Evolutionary conservation across 2,329 filamentous ascomycete species (phyloP), one percentile per base, ranked within the genome.

Genomic region (Cyphellophora attinorum): DNA sequence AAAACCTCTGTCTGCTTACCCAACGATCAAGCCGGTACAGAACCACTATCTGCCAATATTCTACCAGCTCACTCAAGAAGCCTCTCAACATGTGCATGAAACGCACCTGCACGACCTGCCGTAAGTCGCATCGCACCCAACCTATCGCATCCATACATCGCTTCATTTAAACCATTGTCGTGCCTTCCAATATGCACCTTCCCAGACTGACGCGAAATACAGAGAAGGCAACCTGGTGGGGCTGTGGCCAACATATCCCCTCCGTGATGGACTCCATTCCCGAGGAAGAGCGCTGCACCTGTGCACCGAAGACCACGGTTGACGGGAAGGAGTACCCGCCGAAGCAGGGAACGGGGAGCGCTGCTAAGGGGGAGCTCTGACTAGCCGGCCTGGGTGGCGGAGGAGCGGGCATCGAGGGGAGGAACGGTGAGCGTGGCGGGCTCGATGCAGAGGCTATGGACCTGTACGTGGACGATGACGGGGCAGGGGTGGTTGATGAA

Each of bases 201-300:
- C 15, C 14, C 19, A 8, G 4, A 13, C 19, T 25, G 19, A 5
- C 12, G 11, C 8, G 18, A 13, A 35, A 6, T 17, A 36, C 39
- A 67, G 68, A 65, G 32, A 72, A 72, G 41, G 45, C 57, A 19
- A 67, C 68, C 11, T 74, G 70, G 70, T 63, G 57, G 53, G 69
- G 68, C 36, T 72, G 70, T 50, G 67, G 67, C 31, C 54, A 53
- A 36, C 65, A 74, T 53, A 53, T 72, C 34, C 55, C 68, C 3
- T 46, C 52, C 3, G 71, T 77, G 34, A 69, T 78, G 63, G 63
- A 69, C 47, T 48, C 50, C 5, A 54, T 76, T 14, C 61, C 68
- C 3, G 55, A 60, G 12, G 54, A 60, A 4, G 55, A 74, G 31
- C 64, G 72, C 56, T 78, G 74, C 54, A 63, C 57, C 27, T 78